phyloP scores from a whole-genome alignment of 106 monocot species.

The Dioscorea alata region DNA sequence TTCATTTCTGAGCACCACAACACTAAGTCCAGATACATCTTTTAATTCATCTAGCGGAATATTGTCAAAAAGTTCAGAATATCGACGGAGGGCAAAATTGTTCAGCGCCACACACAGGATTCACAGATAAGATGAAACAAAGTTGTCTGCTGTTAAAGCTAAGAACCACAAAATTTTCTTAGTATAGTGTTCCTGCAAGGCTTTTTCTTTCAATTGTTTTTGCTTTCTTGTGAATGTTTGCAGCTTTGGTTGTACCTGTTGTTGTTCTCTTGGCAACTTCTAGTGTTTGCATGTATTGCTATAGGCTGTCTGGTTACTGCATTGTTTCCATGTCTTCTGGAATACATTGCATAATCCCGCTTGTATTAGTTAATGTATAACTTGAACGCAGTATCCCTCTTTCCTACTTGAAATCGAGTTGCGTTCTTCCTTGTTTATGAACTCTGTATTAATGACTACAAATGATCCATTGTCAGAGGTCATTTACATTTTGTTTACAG shows the following conservation, averaged over 20 bases:
- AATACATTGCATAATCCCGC: too few relatives aligned
- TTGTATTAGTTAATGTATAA: too few relatives aligned
- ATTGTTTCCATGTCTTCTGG: too few relatives aligned
- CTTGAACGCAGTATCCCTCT: too few relatives aligned
- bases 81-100: conserved; percentile 5
- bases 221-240: too few relatives aligned
- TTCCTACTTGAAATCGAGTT: too few relatives aligned
- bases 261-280: neutral
- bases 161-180: conserved; percentile 4
- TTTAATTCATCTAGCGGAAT: conserved; percentile 11
- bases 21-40: conserved; percentile 5
- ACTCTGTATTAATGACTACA: too few relatives aligned
- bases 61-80: conserved; percentile 41
- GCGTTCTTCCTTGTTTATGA: too few relatives aligned
- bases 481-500: too few relatives aligned
- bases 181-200: neutral
- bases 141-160: conserved; percentile 6
- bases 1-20: neutral
- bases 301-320: neutral
- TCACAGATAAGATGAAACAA: conserved; percentile 36
- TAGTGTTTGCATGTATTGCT: neutral
- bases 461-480: too few relatives aligned
- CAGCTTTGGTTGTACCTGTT: neutral
- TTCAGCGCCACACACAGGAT: conserved; percentile 6
- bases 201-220: too few relatives aligned